These are phyloP conservation scores for Arachnopeziza araneosa DNA, from an alignment of 2,329 filamentous ascomycete species.

Conservation along the genomic window DNA sequence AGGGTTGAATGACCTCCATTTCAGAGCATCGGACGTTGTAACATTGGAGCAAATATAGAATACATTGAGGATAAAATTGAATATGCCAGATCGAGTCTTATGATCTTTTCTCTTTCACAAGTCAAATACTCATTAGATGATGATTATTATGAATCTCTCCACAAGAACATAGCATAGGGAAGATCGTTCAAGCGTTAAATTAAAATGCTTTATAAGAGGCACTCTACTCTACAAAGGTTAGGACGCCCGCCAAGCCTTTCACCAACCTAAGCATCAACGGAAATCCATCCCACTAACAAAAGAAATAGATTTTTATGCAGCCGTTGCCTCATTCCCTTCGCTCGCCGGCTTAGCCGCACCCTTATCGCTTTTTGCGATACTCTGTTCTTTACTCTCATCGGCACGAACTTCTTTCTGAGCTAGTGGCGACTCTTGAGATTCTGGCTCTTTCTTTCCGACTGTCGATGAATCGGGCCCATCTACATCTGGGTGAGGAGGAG, in stretches of 20 bases:
- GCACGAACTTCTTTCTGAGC: conserved; percentile 36
- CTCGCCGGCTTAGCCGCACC: conserved; percentile 55
- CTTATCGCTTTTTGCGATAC: conserved; percentile 40
- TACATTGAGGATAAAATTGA: background rate
- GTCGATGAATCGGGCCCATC: conserved; percentile 57
- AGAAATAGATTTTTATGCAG: conserved; percentile 12
- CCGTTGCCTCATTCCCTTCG: conserved; percentile 53
- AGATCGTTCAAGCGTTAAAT: background rate
- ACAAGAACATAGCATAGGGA: background rate
- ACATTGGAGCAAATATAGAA: too few relatives aligned
- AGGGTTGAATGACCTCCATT: background rate
- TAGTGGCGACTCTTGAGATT: conserved; percentile 37
- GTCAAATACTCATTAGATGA: background rate
- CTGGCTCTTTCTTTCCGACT: conserved; percentile 33
- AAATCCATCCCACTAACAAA: conserved; percentile 16
- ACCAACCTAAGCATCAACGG: background rate
- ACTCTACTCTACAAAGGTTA: background rate
- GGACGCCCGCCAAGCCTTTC: conserved; percentile 1
- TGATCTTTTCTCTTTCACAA: background rate
- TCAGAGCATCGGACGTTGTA: background rate
- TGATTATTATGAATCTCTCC: background rate
- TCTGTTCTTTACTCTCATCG: conserved; percentile 54
- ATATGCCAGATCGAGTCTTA: background rate
- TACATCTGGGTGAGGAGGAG: conserved; percentile 35
- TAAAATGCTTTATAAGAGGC: background rate